A percentile compares a stretch with the other conserved stretches of the same genome.
phyloP scores from a whole-genome alignment of 2,329 filamentous ascomycete species.

The Calonectria pseudoreteaudii region DNA sequence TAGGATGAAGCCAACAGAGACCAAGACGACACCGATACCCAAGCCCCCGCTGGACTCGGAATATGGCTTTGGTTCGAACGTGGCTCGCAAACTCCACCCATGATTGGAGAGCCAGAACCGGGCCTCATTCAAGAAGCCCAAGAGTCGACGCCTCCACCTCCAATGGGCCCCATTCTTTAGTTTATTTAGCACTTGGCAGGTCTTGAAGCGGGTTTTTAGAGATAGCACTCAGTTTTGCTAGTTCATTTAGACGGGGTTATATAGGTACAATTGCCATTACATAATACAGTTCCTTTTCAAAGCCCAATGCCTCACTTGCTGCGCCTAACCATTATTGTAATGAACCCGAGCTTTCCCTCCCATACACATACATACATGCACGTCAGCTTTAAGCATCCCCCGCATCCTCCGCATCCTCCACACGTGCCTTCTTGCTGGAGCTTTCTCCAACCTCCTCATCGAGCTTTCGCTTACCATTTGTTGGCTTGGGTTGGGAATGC shows the following conservation, averaged over 20 bases:
- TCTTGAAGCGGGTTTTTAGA: constrained; percentile 28
- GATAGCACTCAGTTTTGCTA: constrained; percentile 37
- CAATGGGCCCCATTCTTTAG: constrained; percentile 13
- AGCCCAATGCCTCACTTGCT: constrained; percentile 18
- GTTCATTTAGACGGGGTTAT: constrained; percentile 42
- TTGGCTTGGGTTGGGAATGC: constrained; percentile 34
- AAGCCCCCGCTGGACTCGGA: constrained; percentile 3
- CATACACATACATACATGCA: neutral
- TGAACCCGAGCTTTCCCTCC: constrained; percentile 13
- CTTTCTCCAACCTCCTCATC: constrained; percentile 42
- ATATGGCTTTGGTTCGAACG: constrained; percentile 4
- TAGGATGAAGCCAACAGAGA: neutral
- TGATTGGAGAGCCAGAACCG: constrained; percentile 6
- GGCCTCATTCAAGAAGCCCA: constrained; percentile 9
- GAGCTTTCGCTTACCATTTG: constrained; percentile 61
- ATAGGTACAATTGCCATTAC: constrained; percentile 33
- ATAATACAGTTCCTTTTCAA: constrained; percentile 35
- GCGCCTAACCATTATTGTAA: constrained; percentile 32
- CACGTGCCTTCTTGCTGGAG: constrained; percentile 59
- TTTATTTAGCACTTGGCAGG: constrained; percentile 30
- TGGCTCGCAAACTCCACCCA: neutral
- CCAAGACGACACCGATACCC: neutral
- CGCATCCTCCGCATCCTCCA: constrained; percentile 45
- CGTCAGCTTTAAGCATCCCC: constrained; percentile 22
- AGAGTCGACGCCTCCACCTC: neutral